A percentile compares a stretch with the other conserved stretches of the same genome.
These are phyloP conservation scores for Fusarium sp. DNA, from an alignment of 2,329 filamentous ascomycete species.

Conservation along the genomic window DNA sequence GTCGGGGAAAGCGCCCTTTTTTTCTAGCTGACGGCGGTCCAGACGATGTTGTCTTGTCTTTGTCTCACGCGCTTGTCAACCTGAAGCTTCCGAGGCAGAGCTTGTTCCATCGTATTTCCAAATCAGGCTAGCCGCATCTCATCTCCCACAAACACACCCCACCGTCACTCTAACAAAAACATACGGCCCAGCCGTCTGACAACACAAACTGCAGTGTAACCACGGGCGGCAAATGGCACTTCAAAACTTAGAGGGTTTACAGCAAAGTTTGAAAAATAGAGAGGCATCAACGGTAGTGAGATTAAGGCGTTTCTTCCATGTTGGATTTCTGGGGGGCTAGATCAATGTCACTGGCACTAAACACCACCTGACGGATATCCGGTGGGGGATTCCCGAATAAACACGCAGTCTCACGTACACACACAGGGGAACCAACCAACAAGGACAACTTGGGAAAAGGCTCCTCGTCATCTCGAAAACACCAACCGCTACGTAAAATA, in stretches of 20 bases:
- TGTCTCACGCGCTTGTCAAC: slow-evolving; percentile 11
- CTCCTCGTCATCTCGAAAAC: not conserved
- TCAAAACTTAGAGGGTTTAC: slow-evolving; percentile 15
- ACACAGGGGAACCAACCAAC: not conserved
- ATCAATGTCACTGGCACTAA: not conserved
- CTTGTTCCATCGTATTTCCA: slow-evolving; percentile 25
- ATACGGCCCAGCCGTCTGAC: not conserved
- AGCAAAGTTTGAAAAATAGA: slow-evolving; percentile 5
- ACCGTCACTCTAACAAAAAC: not conserved
- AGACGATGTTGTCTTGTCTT: not conserved
- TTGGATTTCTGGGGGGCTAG: not conserved
- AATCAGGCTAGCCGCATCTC: slow-evolving; percentile 12
- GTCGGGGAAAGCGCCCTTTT: not conserved
- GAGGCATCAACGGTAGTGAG: not conserved
- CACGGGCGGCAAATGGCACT: slow-evolving; percentile 21
- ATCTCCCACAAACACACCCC: slow-evolving; percentile 16
- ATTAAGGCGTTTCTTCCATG: not conserved
- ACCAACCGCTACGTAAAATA: not conserved
- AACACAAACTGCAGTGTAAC: slow-evolving; percentile 29
- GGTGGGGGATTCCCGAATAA: not conserved
- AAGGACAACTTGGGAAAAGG: not conserved
- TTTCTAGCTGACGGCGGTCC: not conserved
- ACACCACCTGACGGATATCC: not conserved
- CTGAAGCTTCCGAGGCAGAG: slow-evolving; percentile 19
- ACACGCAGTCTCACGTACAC: not conserved